A percentile compares a stretch with the other conserved stretches of the same genome.
phyloP scores from a whole-genome alignment of 1,284 basidiomycete genomes.

The Wolfiporia cocos region DNA sequence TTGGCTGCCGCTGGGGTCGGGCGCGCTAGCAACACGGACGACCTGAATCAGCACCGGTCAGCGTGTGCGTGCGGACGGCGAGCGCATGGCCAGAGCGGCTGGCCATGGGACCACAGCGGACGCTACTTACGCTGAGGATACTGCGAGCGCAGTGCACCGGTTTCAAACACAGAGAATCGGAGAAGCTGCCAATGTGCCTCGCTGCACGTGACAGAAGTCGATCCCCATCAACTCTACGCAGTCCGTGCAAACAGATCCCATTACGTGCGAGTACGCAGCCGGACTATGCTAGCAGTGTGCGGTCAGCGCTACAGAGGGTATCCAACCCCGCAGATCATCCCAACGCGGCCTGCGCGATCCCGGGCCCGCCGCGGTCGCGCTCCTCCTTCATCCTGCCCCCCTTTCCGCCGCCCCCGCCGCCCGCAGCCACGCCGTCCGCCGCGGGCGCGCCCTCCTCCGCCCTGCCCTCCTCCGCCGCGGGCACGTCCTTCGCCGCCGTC shows the following conservation, averaged over 20 bases:
- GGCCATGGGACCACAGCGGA: background rate
- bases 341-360: conserved; percentile 2
- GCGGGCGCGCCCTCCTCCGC: conserved; percentile 29
- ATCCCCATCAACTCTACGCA: no score
- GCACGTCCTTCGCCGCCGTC: conserved; percentile 24
- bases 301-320: no score
- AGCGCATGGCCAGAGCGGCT: background rate
- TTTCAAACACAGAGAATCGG: conserved; percentile 17
- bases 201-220: conserved; percentile 3
- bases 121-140: background rate
- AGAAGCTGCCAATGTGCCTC: conserved; percentile 14
- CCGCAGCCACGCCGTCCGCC: conserved; percentile 10
- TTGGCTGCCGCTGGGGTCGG: conserved; percentile 5
- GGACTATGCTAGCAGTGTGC: background rate
- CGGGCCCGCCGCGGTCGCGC: conserved; percentile 5
- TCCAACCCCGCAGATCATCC: no score
- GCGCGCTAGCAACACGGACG: no score
- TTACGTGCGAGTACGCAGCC: background rate
- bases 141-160: background rate
- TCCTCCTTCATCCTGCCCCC: conserved; percentile 20
- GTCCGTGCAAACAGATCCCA: background rate
- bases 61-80: no score
- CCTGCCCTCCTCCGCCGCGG: conserved; percentile 33
- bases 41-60: no score
- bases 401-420: conserved; percentile 17